Conservation (phyloP, 768 basidiomycete species). For the Boletus subparvulus region DNA sequence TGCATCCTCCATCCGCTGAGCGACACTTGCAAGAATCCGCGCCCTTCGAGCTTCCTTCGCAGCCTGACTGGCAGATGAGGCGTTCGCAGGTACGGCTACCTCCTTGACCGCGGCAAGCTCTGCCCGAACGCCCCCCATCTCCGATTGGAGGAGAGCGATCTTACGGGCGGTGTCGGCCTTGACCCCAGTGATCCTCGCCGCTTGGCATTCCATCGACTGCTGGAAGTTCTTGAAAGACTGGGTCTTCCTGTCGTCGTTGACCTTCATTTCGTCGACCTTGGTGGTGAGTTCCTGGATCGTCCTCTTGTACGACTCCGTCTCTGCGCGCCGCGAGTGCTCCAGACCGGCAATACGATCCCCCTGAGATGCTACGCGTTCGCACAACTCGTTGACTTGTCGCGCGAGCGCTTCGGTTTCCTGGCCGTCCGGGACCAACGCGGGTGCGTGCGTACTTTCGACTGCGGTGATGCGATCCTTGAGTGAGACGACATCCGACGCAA, state of each 20-base stretch:
- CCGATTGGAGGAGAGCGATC: constrained; percentile 18
- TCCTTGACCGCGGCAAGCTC: constrained; percentile 13
- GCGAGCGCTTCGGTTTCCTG: constrained; percentile 4
- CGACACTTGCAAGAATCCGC: not conserved
- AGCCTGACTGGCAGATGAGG: not conserved
- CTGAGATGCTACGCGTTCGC: constrained; percentile 11
- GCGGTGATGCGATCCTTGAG: constrained; percentile 19
- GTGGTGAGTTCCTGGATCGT: constrained; percentile 13
- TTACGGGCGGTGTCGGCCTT: constrained; percentile 19
- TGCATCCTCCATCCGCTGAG: not conserved
- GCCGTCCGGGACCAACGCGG: not conserved
- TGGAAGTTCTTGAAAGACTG: constrained; percentile 1
- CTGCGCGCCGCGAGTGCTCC: constrained; percentile 6
- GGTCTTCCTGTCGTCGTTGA: constrained; percentile 7
- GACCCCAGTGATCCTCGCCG: constrained; percentile 10
- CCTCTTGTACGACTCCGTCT: constrained; percentile 1
- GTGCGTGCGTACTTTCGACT: constrained; percentile 8
- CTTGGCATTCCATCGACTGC: constrained; percentile 13
- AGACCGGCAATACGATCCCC: constrained; percentile 10
- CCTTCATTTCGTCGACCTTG: constrained; percentile 1
- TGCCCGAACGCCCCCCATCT: constrained; percentile 3
- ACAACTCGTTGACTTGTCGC: constrained; percentile 9
- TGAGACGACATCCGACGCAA: constrained; percentile 11
- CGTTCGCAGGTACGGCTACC: not conserved
- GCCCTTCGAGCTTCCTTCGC: constrained; percentile 5